phyloP scores from a whole-genome alignment of 2,329 filamentous ascomycete species.

The Claviceps citrina region DNA sequence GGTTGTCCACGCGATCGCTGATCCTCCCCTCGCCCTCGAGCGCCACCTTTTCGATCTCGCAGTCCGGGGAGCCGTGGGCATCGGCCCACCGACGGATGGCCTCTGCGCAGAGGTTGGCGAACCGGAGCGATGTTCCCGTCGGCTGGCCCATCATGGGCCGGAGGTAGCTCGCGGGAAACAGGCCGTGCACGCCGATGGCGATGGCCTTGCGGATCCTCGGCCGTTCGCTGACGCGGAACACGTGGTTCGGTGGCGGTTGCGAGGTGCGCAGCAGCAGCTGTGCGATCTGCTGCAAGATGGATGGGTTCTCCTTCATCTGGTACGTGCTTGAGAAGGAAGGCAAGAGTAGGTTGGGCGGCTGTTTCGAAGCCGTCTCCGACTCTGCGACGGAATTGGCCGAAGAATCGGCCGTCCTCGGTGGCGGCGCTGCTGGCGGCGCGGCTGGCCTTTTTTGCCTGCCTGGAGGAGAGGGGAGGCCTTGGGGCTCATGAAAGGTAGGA shows the following conservation, averaged over 20 bases:
- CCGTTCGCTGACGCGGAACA: conserved; percentile 52
- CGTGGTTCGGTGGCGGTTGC: conserved; percentile 48
- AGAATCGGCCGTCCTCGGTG: conserved; percentile 8
- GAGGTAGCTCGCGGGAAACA: conserved; percentile 76
- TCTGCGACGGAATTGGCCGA: conserved; percentile 20
- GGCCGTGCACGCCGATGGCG: conserved; percentile 85
- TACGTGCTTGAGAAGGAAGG: conserved; percentile 59
- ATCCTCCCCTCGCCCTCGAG: conserved; percentile 92
- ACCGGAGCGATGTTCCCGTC: conserved; percentile 86
- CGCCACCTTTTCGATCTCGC: conserved; percentile 82
- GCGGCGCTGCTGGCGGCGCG: conserved; percentile 8
- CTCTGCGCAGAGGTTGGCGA: conserved; percentile 72
- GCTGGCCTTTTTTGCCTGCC: conserved; percentile 2
- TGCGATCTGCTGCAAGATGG: conserved; percentile 51
- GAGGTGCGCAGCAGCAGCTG: conserved; percentile 40
- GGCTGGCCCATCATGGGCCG: conserved; percentile 88
- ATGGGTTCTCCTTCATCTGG: conserved; percentile 48
- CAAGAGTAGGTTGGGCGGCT: conserved; percentile 46
- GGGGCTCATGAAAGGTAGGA: conserved; percentile 3
- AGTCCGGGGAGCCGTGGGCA: conserved; percentile 53
- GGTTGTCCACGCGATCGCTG: conserved; percentile 69
- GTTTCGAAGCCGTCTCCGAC: conserved; percentile 29
- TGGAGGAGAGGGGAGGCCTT: conserved; percentile 3
- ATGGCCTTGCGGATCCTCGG: conserved; percentile 71
- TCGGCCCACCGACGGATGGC: conserved; percentile 75